Conservation (phyloP, 1,139 yeast species). For the Diutina siamensis region DNA sequence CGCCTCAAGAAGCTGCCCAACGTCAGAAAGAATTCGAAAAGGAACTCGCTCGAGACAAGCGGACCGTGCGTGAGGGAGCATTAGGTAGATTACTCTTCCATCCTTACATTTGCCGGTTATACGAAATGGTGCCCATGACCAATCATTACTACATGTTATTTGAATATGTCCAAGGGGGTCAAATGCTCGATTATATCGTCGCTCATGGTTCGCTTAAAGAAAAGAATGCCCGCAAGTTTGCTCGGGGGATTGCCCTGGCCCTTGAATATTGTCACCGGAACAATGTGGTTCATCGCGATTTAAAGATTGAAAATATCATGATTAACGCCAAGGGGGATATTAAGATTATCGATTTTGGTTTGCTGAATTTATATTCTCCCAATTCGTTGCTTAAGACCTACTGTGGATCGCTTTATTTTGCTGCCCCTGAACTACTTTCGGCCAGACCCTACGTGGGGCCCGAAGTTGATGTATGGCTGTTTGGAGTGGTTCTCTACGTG, state of each 20-base stretch:
- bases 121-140: conserved; percentile 94
- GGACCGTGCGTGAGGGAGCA: conserved; percentile 93
- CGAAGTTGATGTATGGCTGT: conserved; percentile 97
- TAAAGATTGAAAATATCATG: conserved; percentile 93
- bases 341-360: conserved; percentile 91
- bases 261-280: conserved; percentile 87
- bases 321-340: conserved; percentile 90
- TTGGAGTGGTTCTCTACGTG: conserved; percentile 91
- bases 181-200: conserved; percentile 92
- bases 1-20: conserved; percentile 45
- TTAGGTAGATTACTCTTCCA: conserved; percentile 83
- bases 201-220: conserved; percentile 94
- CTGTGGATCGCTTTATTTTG: conserved; percentile 96
- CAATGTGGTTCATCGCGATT: conserved; percentile 92
- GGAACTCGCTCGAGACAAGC: conserved; percentile 81
- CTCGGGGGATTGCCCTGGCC: conserved; percentile 93
- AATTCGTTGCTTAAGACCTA: conserved; percentile 73
- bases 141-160: conserved; percentile 94
- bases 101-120: conserved; percentile 83
- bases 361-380: conserved; percentile 75
- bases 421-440: conserved; percentile 91
- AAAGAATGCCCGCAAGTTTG: conserved; percentile 87
- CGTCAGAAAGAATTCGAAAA: conserved; percentile 69
- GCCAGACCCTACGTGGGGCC: conserved; percentile 94
- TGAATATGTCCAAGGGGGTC: conserved; percentile 96